phyloP scores from a whole-genome alignment of 257 asterid genomes.

The Solanum corneliomulleri region DNA sequence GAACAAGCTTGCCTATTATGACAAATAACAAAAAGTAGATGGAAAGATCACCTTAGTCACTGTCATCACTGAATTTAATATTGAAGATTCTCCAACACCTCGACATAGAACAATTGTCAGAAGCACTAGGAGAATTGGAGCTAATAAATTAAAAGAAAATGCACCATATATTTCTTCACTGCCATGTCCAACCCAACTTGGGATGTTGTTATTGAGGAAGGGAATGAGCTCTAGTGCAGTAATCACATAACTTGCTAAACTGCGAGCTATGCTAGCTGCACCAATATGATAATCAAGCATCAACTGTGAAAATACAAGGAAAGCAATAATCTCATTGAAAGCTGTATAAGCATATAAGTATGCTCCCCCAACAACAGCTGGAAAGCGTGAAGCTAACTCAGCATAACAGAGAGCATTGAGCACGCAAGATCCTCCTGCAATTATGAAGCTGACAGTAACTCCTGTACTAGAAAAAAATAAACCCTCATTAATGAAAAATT shows the following conservation, averaged over 20 bases:
- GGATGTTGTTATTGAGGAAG: conserved; percentile 49
- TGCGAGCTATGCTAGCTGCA: conserved; percentile 97
- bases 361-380: conserved; percentile 99
- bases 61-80: conserved; percentile 69
- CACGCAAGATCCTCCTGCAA: conserved; percentile 82
- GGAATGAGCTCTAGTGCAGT: conserved; percentile 74
- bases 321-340: conserved; percentile 92
- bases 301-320: conserved; percentile 82
- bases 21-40: not conserved
- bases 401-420: conserved; percentile 93
- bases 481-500: conserved; percentile 1
- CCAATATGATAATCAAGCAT: conserved; percentile 97
- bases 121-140: conserved; percentile 63
- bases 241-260: conserved; percentile 81
- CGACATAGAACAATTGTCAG: conserved; percentile 70
- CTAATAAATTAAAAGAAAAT: conserved; percentile 63
- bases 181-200: conserved; percentile 91
- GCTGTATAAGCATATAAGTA: conserved; percentile 84
- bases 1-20: not conserved
- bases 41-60: conserved; percentile 50
- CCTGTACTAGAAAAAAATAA: conserved; percentile 40
- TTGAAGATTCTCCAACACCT: conserved; percentile 96
- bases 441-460: conserved; percentile 74
- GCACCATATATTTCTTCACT: conserved; percentile 51
- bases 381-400: conserved; percentile 87